Evolutionary conservation across 176 grass and related monocot genomes (phyloP), one percentile per base, ranked within the genome.

Genomic region (Carex littledalei): DNA sequence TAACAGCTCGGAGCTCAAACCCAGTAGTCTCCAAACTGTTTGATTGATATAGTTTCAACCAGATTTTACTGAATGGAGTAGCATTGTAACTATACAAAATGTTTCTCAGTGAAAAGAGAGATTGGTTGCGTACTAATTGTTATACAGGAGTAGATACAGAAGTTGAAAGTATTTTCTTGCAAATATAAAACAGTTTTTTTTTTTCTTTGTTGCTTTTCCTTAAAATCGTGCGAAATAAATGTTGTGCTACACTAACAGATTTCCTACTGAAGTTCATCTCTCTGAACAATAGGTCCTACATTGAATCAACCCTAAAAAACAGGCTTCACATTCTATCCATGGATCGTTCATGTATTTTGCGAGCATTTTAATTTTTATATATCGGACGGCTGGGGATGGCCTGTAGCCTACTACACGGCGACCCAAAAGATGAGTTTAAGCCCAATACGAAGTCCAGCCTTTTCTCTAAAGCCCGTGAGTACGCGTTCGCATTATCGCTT

Each of bases 1-100:
- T 15, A 67, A 83, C 1, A 81, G 87, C 0, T 49, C 91, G 3
- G 87, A 97, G 32, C 64, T 73, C 24, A 54, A 86, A 82, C 71
- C 84, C 8, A 88, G 34, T 21, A 81, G 32, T 58, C 86, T 92
- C 16, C 92, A 94, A 86, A 61, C 87, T 11, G 82, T 90, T 59
- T 93, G 86, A 89, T 86, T 22, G 26, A 62, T 63, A 8, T 39
- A 54, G 45, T 3, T 70, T 12, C 11, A 29, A 56, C 82, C 35
- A 57, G 0, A 13, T 84, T 65, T 37, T 81, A 64, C 29, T 35
- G 22, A 60, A 54, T 55, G 4, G 2, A 82, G 32, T 82, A 64
- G 34, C 57, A 60, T 32, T 53, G 73, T 55, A 32, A 77, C n/a
- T 3, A 31, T 56, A 26, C 7, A 77, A 77, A 54, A 76, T 52